Conservation (phyloP, 306 rosid genomes). For the Cercis canadensis region DNA sequence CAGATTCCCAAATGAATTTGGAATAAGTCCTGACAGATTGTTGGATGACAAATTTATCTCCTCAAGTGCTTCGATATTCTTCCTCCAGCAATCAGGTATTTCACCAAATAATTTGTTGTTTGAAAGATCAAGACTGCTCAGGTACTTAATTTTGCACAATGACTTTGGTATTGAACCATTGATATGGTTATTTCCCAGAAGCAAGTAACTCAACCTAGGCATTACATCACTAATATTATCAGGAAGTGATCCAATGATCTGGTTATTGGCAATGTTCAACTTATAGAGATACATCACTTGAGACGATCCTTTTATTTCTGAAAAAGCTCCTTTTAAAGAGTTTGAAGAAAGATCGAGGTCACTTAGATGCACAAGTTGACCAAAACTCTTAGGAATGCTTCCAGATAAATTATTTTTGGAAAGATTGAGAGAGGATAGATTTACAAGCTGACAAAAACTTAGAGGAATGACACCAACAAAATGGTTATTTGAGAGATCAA, state of each 20-base stretch:
- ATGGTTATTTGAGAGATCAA: background rate
- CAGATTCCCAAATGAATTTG: constrained; percentile 21
- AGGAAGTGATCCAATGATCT: constrained; percentile 26
- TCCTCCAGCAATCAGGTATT: constrained; percentile 34
- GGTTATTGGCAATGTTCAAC: background rate
- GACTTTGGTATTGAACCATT: background rate
- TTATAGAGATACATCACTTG: background rate
- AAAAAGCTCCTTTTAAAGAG: background rate
- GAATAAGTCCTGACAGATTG: constrained; percentile 23
- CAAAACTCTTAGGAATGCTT: background rate
- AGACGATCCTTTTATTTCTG: background rate
- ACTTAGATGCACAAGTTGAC: background rate
- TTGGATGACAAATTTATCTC: constrained; percentile 37
- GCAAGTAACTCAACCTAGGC: background rate
- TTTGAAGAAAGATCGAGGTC: background rate
- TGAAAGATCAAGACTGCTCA: constrained; percentile 37
- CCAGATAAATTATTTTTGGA: background rate
- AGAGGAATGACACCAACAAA: background rate
- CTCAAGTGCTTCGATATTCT: background rate
- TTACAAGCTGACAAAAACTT: background rate
- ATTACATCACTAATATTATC: constrained; percentile 21
- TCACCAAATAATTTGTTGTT: constrained; percentile 34
- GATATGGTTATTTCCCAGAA: background rate
- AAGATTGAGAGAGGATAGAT: background rate
- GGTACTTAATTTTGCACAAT: constrained; percentile 27